These are phyloP conservation scores for Talaromyces sp. DNA, from an alignment of 2,329 filamentous ascomycete species.

Conservation along the genomic window DNA sequence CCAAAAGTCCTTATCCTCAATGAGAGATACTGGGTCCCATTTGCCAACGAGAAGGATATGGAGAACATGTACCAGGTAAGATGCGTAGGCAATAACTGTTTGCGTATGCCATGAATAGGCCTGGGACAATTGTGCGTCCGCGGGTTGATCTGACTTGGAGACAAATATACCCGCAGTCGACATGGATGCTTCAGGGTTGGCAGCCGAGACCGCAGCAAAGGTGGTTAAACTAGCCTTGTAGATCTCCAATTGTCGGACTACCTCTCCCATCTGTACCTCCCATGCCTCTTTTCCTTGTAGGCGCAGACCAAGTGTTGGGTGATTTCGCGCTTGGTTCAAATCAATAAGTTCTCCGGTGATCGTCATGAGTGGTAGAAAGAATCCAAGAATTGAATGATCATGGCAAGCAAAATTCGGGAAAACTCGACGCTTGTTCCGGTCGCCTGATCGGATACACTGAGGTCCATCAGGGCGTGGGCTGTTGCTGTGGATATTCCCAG, in stretches of 20 bases:
- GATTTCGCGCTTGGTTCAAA: constrained; percentile 83
- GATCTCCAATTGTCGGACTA: constrained; percentile 74
- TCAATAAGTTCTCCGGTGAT: constrained; percentile 91
- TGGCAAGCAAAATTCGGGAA: constrained; percentile 84
- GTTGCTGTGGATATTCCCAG: constrained; percentile 70
- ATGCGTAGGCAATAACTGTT: constrained; percentile 85
- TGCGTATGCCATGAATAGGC: constrained; percentile 65
- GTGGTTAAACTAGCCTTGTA: constrained; percentile 74
- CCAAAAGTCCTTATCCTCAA: constrained; percentile 93
- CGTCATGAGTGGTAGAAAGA: constrained; percentile 92
- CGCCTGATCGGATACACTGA: constrained; percentile 37
- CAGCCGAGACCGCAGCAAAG: constrained; percentile 30
- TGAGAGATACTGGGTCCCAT: constrained; percentile 91
- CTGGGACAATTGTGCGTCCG: constrained; percentile 32
- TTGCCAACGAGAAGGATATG: constrained; percentile 91
- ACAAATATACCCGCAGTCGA: constrained; percentile 53
- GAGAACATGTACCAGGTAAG: constrained; percentile 88
- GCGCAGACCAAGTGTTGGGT: constrained; percentile 77
- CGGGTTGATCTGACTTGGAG: constrained; percentile 60
- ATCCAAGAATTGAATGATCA: constrained; percentile 86
- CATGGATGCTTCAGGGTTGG: constrained; percentile 29
- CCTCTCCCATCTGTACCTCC: constrained; percentile 78
- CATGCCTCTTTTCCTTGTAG: constrained; percentile 75
- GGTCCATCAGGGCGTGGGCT: constrained; percentile 45
- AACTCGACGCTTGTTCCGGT: constrained; percentile 54